These are phyloP conservation scores for Brachypodium distachyon DNA, from an alignment of 202 grass and related monocot species.

Conservation along the genomic window DNA sequence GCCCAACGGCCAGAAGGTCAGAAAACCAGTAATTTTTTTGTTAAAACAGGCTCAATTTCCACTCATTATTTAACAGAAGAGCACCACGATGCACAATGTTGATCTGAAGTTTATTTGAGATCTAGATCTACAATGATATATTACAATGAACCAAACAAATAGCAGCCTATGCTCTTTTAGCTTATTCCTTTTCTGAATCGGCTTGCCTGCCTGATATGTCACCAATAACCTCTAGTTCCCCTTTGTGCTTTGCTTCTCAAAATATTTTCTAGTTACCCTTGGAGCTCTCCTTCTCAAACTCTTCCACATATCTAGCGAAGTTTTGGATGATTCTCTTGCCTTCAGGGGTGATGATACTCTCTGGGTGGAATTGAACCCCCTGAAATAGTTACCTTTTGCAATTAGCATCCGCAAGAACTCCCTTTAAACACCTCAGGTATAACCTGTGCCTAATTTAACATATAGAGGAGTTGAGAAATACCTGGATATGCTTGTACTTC, in stretches of 20 bases:
- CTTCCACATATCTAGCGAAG: constrained; percentile 57
- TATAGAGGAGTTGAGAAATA: background rate
- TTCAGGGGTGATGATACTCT: constrained; percentile 87
- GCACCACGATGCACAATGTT: constrained; percentile 3
- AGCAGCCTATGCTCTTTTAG: background rate
- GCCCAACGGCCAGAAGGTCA: background rate
- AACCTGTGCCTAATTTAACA: background rate
- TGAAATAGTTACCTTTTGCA: constrained; percentile 11
- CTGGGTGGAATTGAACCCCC: constrained; percentile 95
- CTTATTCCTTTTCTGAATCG: background rate
- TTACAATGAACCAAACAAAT: constrained; percentile 18
- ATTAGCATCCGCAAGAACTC: background rate
- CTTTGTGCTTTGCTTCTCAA: background rate
- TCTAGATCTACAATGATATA: background rate
- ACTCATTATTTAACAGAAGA: background rate
- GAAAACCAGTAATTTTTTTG: background rate
- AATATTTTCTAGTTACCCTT: background rate
- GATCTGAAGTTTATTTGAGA: constrained; percentile 7
- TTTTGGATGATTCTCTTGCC: constrained; percentile 77
- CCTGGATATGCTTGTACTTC: constrained; percentile 78
- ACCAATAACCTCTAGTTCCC: background rate
- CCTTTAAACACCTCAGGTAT: background rate
- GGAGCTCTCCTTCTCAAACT: constrained; percentile 35
- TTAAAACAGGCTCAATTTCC: background rate
- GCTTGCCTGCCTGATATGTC: background rate